Percentiles rank a stretch among this genome's conserved stretches.
These are phyloP conservation scores for Malus sylvestris DNA, from an alignment of 306 rosid genomes.

Conservation along the genomic window DNA sequence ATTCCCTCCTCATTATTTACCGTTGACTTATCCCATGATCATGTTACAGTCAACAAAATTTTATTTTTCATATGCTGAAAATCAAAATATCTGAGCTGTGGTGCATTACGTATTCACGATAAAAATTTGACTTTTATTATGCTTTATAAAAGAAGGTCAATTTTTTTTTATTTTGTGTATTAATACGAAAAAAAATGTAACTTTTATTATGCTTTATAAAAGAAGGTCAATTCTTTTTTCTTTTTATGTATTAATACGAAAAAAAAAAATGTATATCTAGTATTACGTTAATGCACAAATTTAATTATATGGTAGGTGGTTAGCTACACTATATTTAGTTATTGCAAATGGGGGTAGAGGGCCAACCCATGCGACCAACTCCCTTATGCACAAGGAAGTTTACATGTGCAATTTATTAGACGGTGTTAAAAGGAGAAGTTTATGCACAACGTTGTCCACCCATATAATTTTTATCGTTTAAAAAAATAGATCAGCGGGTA, in stretches of 20 bases:
- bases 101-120: too few species aligned
- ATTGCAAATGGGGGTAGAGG: background rate
- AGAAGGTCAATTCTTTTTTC: too few species aligned
- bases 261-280: background rate
- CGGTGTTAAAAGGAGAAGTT: background rate
- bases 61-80: too few species aligned
- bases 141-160: too few species aligned
- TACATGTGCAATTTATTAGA: background rate
- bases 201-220: too few species aligned
- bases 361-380: background rate
- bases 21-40: slow-evolving; percentile 24
- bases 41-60: background rate
- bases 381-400: background rate
- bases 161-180: background rate
- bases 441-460: background rate
- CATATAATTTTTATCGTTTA: background rate
- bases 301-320: background rate
- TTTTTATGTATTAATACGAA: background rate
- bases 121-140: too few species aligned
- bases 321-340: background rate
- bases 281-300: background rate
- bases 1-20: background rate
- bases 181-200: too few species aligned
- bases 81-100: too few species aligned
- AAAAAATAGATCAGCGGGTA: too few species aligned